Evolutionary conservation across 1,139 yeast species (phyloP).

Genomic region (Hemisphaericaspora xylanilytica): DNA sequence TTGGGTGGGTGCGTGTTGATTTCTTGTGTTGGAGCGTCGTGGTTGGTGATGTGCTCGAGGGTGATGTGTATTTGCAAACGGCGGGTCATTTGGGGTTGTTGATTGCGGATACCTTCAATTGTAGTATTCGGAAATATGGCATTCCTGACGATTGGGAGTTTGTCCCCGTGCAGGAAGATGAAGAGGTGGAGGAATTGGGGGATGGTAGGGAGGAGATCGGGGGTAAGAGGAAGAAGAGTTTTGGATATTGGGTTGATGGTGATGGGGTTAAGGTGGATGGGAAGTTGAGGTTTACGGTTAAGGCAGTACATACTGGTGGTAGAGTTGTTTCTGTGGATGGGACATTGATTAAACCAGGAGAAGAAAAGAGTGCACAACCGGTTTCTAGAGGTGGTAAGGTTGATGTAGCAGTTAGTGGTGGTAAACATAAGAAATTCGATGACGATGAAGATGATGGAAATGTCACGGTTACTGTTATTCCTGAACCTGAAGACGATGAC

Average conservation of each 20-base stretch:
- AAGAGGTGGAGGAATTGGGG: conserved; percentile 50
- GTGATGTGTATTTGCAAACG: conserved; percentile 86
- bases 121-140: conserved; percentile 78
- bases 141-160: conserved; percentile 85
- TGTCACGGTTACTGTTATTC: conserved; percentile 21
- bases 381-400: conserved; percentile 31
- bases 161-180: conserved; percentile 73
- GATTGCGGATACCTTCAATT: conserved; percentile 91
- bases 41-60: conserved; percentile 80
- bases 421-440: conserved; percentile 45
- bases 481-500: conserved; percentile 27
- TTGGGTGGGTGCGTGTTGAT: conserved; percentile 83
- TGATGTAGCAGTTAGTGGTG: conserved; percentile 21
- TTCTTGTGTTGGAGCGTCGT: conserved; percentile 87
- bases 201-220: conserved; percentile 43
- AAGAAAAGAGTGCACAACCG: conserved; percentile 56
- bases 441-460: conserved; percentile 25
- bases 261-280: conserved; percentile 76
- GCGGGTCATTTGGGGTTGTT: conserved; percentile 92
- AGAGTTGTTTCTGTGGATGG: conserved; percentile 85
- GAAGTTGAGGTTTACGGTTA: conserved; percentile 70
- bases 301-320: conserved; percentile 72
- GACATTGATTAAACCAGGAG: conserved; percentile 64
- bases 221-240: conserved; percentile 41
- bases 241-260: conserved; percentile 87